phyloP scores from a whole-genome alignment of 1,139 yeast genomes.

The Candida albicans region DNA sequence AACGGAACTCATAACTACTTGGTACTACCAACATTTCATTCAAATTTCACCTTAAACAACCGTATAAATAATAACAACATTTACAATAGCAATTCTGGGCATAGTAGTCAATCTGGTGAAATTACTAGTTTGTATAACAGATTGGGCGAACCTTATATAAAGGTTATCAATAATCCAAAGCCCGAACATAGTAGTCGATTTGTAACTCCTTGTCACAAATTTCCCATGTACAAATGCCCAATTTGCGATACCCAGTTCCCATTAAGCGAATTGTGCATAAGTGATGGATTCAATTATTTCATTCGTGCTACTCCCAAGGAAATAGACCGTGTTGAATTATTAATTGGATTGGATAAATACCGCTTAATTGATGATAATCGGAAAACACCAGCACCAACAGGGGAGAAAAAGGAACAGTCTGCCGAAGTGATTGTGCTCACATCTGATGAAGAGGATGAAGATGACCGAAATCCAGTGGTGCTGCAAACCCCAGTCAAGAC shows the following conservation, averaged over 20 bases:
- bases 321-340: slow-evolving; percentile 37
- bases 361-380: slow-evolving; percentile 31
- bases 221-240: slow-evolving; percentile 37
- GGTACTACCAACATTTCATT: neutral
- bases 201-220: slow-evolving; percentile 12
- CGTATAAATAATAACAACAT: neutral
- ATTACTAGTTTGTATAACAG: neutral
- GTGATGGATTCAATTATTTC: slow-evolving; percentile 45
- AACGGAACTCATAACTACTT: neutral
- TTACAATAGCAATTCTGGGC: neutral
- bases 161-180: slow-evolving; percentile 9
- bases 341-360: slow-evolving; percentile 34
- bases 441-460: slow-evolving; percentile 6
- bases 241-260: slow-evolving; percentile 39
- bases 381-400: neutral
- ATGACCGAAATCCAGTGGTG: slow-evolving; percentile 24
- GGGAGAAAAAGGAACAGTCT: neutral
- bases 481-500: slow-evolving; percentile 4
- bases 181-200: slow-evolving; percentile 11
- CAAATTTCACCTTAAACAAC: slow-evolving; percentile 4
- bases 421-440: neutral
- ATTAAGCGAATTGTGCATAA: slow-evolving; percentile 36
- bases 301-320: slow-evolving; percentile 40
- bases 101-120: neutral
- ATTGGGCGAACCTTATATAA: slow-evolving; percentile 1